Conservation (phyloP, 2,329 filamentous ascomycete genomes). For the Aspergillus fischeri region DNA sequence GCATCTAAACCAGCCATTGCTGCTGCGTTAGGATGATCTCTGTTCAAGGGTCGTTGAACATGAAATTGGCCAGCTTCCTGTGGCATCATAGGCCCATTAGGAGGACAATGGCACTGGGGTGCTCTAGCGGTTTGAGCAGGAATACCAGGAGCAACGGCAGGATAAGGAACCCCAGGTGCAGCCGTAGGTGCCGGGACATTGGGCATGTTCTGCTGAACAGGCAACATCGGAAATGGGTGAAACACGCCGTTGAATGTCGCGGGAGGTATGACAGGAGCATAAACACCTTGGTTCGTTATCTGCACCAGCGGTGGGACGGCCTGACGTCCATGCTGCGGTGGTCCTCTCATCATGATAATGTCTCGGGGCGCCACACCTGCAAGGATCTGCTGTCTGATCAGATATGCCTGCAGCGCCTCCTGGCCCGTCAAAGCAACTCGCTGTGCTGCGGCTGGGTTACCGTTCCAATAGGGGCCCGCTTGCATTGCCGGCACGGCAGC, state of each 20-base stretch:
- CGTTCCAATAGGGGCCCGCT: neutral
- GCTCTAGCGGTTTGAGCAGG: neutral
- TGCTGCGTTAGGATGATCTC: neutral
- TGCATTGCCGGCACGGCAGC: neutral
- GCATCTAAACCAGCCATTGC: neutral
- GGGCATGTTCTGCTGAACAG: neutral
- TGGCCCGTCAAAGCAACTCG: neutral
- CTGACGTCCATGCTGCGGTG: neutral
- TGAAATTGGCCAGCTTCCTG: neutral
- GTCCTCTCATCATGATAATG: conserved; percentile 17
- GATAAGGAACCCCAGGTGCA: neutral
- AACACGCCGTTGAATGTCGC: conserved; percentile 18
- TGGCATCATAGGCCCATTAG: neutral
- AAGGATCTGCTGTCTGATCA: conserved; percentile 27
- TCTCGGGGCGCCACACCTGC: conserved; percentile 23
- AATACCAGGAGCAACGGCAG: neutral
- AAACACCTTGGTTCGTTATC: conserved; percentile 16
- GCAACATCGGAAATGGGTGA: conserved; percentile 4
- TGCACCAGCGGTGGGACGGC: conserved; percentile 13
- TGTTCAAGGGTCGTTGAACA: neutral
- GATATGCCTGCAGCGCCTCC: conserved; percentile 19
- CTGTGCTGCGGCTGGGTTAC: neutral
- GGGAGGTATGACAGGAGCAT: conserved; percentile 17
- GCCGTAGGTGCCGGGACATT: neutral
- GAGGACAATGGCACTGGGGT: neutral